Evolutionary conservation across 2,329 filamentous ascomycete genomes (phyloP), one percentile per base, ranked within the genome.

Genomic region (Escovopsis sp.): DNA sequence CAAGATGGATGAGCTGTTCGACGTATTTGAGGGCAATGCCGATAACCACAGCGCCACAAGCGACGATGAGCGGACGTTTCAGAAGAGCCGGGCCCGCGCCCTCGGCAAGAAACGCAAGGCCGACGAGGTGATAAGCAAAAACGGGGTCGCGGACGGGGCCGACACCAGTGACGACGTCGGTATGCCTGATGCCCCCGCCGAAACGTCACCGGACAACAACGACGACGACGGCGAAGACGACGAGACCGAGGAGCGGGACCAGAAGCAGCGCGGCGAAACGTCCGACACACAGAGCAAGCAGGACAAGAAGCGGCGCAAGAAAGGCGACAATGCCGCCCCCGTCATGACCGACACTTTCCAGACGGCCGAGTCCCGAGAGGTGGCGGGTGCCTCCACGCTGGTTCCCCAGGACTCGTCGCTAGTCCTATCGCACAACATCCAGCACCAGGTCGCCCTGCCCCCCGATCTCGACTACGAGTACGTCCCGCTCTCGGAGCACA

Each of bases 401-500:
- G 67, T 73, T 12, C 50, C 70, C 69, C 59, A 77, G 49, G 82
- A 87, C 26, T 69, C 77, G 38, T 77, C 82, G 6, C 77, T 98
- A 26, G 81, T 94, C 19, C 66, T 98, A 41, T 89, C 86, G 38
- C 93, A 98, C 67, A 94, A 98, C 67, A 94, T 98, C 53, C 88
- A 94, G 63, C 91, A 98, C 70, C 89, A 98, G 65, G 91, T 96
- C 52, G 85, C 91, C 11, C 71, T 98, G 18, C 91, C 91, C 3
- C 88, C 89, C 9, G 85, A 94, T 59, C 84, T 93, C 43, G 85
- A 93, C 64, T 94, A 94, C 67, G 82, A 88, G 59, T 95, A 94
- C 58, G 73, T 94, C 15, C 89, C 89, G n/a, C 85, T 98, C 42
- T 93, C 87, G 19, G 75, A 94, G 63, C 91, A 98, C 70, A 87